Base-by-base conservation (phyloP, 1,284 basidiomycete genomes). In the Erythrobasidium hasegawianum region DNA sequence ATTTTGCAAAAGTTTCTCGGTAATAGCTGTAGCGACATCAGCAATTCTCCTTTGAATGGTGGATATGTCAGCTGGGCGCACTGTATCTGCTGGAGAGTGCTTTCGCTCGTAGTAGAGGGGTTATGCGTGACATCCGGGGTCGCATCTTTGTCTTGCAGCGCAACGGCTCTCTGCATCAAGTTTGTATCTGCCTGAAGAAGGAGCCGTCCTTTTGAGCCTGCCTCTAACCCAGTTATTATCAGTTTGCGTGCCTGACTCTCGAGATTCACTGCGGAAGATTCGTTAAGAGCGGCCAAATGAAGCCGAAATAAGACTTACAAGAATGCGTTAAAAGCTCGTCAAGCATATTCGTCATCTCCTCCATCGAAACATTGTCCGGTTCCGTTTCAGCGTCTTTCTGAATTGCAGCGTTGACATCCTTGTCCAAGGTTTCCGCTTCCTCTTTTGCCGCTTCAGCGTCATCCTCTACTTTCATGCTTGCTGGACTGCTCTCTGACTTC, bases 1-100 rank as follows among this genome's bases (percentile, higher is more conserved):
- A 71, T 61, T 76, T 74, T 16, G 78, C 78, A 66, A 78, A 79
- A 0, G 75, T 75, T 54, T 74, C 69, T 24, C 78, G 74, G 57
- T 79, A 79, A 9, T 66, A 55, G 52, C n/a, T 60, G 39, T 38
- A 59, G 57, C n/a, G n/a, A n/a, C n/a, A n/a, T n/a, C 18, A 29
- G 56, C 29, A 50, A 9, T 58, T 39, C 26, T n/a, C n/a, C n/a
- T n/a, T n/a, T 57, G 13, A 40, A 10, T 14, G 1, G 2, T 33
- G 11, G 33, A 33, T 5, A 33, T 33, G 4, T 5, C 33, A 33
- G 4, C 33, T 4, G n/a, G 45, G 16, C 45, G n/a, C 16, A 47
- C 45, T 47, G 45, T 47, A 47, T 47, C 14, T 47, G 33, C 11
- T 33, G 5, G 11, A 33, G 33, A 11, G 4, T 11, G 33, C 33